Percentiles rank a stretch among this genome's conserved stretches.
Conservation (phyloP, 805 yeast genomes). For the Candida corydali region DNA sequence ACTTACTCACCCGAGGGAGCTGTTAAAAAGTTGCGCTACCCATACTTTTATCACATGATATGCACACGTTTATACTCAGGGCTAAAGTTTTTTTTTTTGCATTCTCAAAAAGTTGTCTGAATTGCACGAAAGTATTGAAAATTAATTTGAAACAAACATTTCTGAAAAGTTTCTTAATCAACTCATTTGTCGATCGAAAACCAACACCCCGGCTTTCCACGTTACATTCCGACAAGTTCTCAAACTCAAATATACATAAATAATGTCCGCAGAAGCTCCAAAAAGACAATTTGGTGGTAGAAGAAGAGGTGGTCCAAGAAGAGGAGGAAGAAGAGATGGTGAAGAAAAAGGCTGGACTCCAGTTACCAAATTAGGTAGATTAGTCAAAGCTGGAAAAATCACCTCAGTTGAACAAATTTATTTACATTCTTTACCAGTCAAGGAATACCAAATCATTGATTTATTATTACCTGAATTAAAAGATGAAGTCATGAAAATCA, state of each 20-base stretch:
- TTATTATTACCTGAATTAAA: constrained; percentile 89
- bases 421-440: constrained; percentile 98
- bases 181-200: constrained; percentile 53
- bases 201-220: constrained; percentile 73
- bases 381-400: constrained; percentile 98
- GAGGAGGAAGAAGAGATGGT: constrained; percentile 66
- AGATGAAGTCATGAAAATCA: constrained; percentile 99
- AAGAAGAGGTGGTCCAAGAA: constrained; percentile 48
- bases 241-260: constrained; percentile 15
- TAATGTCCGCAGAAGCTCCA: constrained; percentile 46
- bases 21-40: too few relatives aligned
- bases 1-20: too few relatives aligned
- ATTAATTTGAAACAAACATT: too few relatives aligned
- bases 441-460: constrained; percentile 99
- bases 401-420: constrained; percentile 95
- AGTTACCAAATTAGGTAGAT: constrained; percentile 99
- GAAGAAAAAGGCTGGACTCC: constrained; percentile 99
- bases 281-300: constrained; percentile 48
- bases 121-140: too few relatives aligned
- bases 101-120: background rate
- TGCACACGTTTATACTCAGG: too few relatives aligned
- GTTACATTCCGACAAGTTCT: constrained; percentile 55
- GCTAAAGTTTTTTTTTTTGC: background rate
- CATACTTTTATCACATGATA: too few relatives aligned
- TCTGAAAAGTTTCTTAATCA: background rate